These are phyloP conservation scores for Botryotinia convoluta DNA, from an alignment of 2,329 filamentous ascomycete genomes.

Conservation along the genomic window DNA sequence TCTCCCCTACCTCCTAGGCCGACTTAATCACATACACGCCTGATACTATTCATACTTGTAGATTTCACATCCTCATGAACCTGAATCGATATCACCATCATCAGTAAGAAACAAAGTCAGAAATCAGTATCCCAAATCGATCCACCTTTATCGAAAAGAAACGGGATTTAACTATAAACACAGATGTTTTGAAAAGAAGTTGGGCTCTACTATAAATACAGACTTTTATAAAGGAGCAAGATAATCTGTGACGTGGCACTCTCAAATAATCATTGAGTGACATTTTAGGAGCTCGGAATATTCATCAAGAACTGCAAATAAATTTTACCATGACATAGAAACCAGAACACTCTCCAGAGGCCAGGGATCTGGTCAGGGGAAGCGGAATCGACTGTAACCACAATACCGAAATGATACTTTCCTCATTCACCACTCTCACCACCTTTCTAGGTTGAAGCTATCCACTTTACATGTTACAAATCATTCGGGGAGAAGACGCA, in stretches of 20 bases:
- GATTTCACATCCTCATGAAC: fast-evolving
- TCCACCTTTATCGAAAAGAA: not conserved
- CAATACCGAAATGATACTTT: not conserved
- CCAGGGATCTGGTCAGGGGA: not conserved
- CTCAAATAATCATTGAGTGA: fast-evolving
- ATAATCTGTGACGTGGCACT: not conserved
- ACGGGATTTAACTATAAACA: not conserved
- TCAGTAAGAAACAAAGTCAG: too few species aligned
- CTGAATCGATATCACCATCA: not conserved
- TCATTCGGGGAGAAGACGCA: not conserved
- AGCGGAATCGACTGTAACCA: not conserved
- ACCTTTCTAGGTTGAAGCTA: not conserved
- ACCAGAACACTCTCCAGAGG: not conserved
- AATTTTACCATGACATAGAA: not conserved
- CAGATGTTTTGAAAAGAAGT: not conserved
- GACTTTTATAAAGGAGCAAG: not conserved
- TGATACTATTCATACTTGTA: not conserved
- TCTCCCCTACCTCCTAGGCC: not conserved
- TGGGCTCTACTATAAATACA: fast-evolving
- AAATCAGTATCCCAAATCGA: too few species aligned
- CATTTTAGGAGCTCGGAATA: not conserved
- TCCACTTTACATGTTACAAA: not conserved
- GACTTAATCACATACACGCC: not conserved
- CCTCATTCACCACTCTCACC: not conserved
- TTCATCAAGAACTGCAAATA: not conserved